Evolutionary conservation across 768 basidiomycete genomes (phyloP).

Genomic region (Tulasnella sp.): DNA sequence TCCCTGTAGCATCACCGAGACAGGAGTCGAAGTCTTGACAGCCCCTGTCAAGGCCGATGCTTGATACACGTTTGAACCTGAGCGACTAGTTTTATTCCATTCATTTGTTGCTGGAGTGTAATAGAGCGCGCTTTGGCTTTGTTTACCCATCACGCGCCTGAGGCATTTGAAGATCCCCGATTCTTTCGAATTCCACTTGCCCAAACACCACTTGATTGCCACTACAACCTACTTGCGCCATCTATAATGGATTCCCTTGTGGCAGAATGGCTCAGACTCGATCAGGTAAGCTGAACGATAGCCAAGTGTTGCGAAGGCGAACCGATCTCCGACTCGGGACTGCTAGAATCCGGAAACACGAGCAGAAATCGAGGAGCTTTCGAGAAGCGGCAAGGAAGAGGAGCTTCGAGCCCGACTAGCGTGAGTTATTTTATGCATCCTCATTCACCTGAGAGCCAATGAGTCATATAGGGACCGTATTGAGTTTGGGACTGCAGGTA

Average conservation of each 20-base stretch:
- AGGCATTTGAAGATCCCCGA: background rate
- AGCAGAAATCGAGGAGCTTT: constrained; percentile 35
- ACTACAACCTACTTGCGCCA: background rate
- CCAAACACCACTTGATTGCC: background rate
- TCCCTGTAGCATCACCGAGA: constrained; percentile 73
- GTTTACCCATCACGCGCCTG: background rate
- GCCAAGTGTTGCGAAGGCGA: background rate
- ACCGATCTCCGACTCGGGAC: background rate
- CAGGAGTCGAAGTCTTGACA: constrained; percentile 84
- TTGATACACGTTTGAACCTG: background rate
- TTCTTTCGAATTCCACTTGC: background rate
- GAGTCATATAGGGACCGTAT: constrained; percentile 50
- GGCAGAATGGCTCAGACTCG: constrained; percentile 30
- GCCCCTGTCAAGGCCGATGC: constrained; percentile 36
- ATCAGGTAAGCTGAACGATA: constrained; percentile 24
- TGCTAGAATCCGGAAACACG: constrained; percentile 35
- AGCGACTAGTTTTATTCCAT: background rate
- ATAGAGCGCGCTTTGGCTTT: background rate
- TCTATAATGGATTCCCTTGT: constrained; percentile 1
- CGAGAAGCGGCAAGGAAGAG: constrained; percentile 16
- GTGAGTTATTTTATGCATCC: constrained; percentile 30
- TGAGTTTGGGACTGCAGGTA: constrained; percentile 81
- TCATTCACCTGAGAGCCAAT: constrained; percentile 28
- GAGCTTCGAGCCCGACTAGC: constrained; percentile 35
- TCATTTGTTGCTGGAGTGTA: background rate